A percentile compares a stretch with the other conserved stretches of the same genome.
Conservation (phyloP, 495 filamentous ascomycete species). For the Penicillium coprophilum region DNA sequence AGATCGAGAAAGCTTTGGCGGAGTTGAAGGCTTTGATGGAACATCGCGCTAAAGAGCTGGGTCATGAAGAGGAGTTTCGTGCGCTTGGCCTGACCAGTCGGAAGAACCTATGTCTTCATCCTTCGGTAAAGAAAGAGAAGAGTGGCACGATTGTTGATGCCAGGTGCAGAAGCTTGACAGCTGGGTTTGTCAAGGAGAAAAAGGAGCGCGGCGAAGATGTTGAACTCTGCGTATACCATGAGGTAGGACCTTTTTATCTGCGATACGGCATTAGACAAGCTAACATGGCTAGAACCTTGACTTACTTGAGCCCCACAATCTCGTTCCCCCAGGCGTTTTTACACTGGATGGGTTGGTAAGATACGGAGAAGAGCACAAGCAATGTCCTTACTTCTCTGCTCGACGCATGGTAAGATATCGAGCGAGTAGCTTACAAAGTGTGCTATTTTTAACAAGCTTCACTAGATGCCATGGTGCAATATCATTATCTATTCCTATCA, state of each 20-base stretch:
- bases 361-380: slow-evolving; percentile 93
- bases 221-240: slow-evolving; percentile 91
- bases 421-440: background rate
- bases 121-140: slow-evolving; percentile 91
- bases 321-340: slow-evolving; percentile 92
- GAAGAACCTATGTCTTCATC: slow-evolving; percentile 96
- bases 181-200: slow-evolving; percentile 95
- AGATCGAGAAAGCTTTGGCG: slow-evolving; percentile 83
- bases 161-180: slow-evolving; percentile 89
- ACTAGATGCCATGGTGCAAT: slow-evolving; percentile 94
- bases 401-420: slow-evolving; percentile 78
- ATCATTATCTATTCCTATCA: slow-evolving; percentile 99
- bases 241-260: slow-evolving; percentile 53
- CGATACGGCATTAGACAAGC: background rate
- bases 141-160: slow-evolving; percentile 93
- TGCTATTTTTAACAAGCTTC: slow-evolving; percentile 12
- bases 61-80: slow-evolving; percentile 86
- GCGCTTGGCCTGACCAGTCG: slow-evolving; percentile 91
- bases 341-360: slow-evolving; percentile 84
- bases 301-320: slow-evolving; percentile 87
- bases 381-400: slow-evolving; percentile 96
- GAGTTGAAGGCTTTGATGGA: slow-evolving; percentile 94
- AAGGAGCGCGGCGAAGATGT: slow-evolving; percentile 93
- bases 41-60: slow-evolving; percentile 82
- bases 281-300: slow-evolving; percentile 73